Evolutionary conservation across 805 yeast genomes (phyloP).

Genomic region (Starmerella bombi): DNA sequence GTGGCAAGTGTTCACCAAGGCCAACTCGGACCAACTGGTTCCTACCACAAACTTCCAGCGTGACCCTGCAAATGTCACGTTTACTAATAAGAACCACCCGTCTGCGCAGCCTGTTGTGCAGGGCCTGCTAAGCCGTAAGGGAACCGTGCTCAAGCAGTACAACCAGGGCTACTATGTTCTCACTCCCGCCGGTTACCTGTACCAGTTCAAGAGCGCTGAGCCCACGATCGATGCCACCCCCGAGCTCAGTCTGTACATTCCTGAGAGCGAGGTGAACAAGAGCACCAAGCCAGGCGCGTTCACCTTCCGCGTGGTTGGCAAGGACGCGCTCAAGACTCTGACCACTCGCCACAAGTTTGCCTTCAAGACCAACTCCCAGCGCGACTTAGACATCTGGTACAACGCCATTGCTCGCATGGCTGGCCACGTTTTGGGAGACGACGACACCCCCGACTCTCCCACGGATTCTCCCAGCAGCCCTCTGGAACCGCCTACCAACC

Average conservation of each 20-base stretch:
- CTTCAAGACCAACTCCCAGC: constrained; percentile 35
- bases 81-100: constrained; percentile 31
- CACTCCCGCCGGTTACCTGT: constrained; percentile 34
- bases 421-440: constrained; percentile 8
- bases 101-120: constrained; percentile 36
- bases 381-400: constrained; percentile 38
- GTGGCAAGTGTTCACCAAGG: constrained; percentile 33
- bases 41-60: constrained; percentile 30
- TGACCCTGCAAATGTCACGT: constrained; percentile 28
- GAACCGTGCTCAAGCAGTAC: constrained; percentile 33
- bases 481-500: constrained; percentile 5
- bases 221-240: constrained; percentile 26
- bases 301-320: constrained; percentile 35
- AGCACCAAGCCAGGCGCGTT: constrained; percentile 29
- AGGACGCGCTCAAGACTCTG: constrained; percentile 28
- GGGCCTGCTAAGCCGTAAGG: constrained; percentile 36
- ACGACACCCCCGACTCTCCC: constrained; percentile 4
- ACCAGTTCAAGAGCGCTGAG: constrained; percentile 25
- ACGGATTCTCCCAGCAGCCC: constrained; percentile 2
- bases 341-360: constrained; percentile 28
- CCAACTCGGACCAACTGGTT: constrained; percentile 28
- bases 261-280: constrained; percentile 34
- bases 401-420: constrained; percentile 26
- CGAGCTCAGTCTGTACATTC: constrained; percentile 34
- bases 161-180: constrained; percentile 35